Evolutionary conservation across 257 asterid species (phyloP).

Genomic region (Jacaranda mimosifolia): DNA sequence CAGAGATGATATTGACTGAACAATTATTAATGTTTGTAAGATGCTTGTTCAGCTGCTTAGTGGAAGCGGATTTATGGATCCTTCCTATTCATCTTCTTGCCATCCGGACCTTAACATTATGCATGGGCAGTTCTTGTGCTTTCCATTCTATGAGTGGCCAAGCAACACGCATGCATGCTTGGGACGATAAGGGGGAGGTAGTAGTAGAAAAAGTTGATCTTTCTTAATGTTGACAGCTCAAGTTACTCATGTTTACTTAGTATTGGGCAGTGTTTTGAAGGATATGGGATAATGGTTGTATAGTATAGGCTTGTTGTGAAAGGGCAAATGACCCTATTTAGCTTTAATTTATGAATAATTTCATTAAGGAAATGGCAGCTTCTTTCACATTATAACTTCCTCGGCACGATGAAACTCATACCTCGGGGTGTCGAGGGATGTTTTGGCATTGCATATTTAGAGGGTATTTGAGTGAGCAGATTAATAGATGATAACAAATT

Average conservation of each 20-base stretch:
- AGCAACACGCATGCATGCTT: neutral
- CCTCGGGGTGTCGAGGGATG: neutral
- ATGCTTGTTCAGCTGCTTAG: constrained; percentile 15
- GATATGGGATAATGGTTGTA: neutral
- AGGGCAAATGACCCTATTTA: neutral
- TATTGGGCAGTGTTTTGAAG: neutral
- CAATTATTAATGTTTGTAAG: neutral
- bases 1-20: neutral
- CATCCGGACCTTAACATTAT: neutral
- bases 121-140: neutral
- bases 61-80: constrained; percentile 7
- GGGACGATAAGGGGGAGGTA: neutral
- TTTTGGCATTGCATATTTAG: neutral
- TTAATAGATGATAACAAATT: no score
- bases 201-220: neutral
- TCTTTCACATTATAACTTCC: neutral
- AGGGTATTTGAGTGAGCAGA: no score
- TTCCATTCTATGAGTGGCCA: neutral
- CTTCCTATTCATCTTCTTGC: neutral
- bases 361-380: neutral
- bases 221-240: neutral
- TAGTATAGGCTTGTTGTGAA: constrained; percentile 3
- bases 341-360: constrained; percentile 14
- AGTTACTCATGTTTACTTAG: neutral
- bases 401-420: neutral